Base-by-base conservation (phyloP, 352 stramenopile genomes). In the Globisporangium uncinulatum region DNA sequence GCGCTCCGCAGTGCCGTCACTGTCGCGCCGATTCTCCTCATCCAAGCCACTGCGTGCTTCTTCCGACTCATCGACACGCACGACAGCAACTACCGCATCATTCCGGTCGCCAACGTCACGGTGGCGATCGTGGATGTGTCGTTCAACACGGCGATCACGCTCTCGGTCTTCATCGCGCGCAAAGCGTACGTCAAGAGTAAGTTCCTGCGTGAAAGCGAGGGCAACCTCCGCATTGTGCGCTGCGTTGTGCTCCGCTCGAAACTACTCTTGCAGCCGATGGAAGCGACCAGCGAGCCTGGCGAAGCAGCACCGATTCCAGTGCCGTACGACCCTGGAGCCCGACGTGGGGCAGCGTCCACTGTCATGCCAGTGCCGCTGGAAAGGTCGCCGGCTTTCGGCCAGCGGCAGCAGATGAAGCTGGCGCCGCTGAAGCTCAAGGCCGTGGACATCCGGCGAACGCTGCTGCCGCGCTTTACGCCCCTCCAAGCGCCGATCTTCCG, bases 121-220 rank as follows among this genome's bases (percentile, higher is more conserved):
- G 44, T 78, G 4, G 44, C 56, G 14, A 46, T 78, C 46, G 21
- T 75, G 8, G 72, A 73, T 31, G 50, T 81, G n/a, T 81, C 74
- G n/a, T 51, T 59, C 36, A 81, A 78, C 51, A 68, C 69, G 7
- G 56, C 66, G 11, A 36, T 70, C 37, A 81, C 69, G 29, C 68
- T 81, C 6, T 57, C 66, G 10, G 45, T 72, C 21, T 78, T 78
- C 32, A 58, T 78, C 8, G 58, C 61, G 36, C 69, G 69, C 10
- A 73, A 71, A 34, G 49, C 64, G 7, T 78, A 73, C 60, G 64
- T 41, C 19, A 76, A 78, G 43, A 61, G 62, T 8, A 76, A 74
- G 21, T 32, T 74, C 34, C 51, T 81, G 14, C 51, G 50, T n/a
- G 53, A 46, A 17, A 60, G 59, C 19, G 63, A 57, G 20, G 53